Conservation (phyloP, 768 basidiomycete species). For the Mycena alexandri region DNA sequence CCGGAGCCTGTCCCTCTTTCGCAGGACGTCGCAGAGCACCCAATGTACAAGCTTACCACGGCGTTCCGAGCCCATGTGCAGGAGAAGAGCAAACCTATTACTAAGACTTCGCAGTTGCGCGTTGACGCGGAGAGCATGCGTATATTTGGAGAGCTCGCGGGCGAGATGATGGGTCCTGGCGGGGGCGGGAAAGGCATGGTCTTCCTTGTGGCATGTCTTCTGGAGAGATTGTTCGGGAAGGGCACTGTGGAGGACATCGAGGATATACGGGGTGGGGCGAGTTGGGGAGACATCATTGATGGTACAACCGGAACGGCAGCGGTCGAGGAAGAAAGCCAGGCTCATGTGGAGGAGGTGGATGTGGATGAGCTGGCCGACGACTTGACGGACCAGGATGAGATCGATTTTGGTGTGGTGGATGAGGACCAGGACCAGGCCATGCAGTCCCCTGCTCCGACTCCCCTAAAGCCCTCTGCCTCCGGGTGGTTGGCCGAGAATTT, state of each 20-base stretch:
- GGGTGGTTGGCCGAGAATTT: slow-evolving; percentile 25
- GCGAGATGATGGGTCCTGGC: slow-evolving; percentile 73
- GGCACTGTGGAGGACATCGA: slow-evolving; percentile 86
- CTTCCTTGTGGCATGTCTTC: slow-evolving; percentile 89
- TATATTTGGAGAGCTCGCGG: slow-evolving; percentile 74
- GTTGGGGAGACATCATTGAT: slow-evolving; percentile 77
- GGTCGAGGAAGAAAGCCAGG: slow-evolving; percentile 41
- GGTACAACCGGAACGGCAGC: slow-evolving; percentile 55
- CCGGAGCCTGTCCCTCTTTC: slow-evolving; percentile 75
- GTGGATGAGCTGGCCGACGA: slow-evolving; percentile 40
- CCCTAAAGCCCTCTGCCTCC: slow-evolving; percentile 23
- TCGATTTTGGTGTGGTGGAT: slow-evolving; percentile 16
- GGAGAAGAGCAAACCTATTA: slow-evolving; percentile 79
- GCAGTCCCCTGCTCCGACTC: slow-evolving; percentile 26
- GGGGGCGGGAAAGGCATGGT: slow-evolving; percentile 71
- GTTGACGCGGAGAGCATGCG: slow-evolving; percentile 77
- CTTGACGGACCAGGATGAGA: slow-evolving; percentile 28
- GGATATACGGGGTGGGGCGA: slow-evolving; percentile 67
- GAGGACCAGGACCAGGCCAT: slow-evolving; percentile 26
- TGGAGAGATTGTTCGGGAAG: slow-evolving; percentile 88
- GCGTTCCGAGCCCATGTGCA: slow-evolving; percentile 87
- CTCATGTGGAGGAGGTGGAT: slow-evolving; percentile 43
- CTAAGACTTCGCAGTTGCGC: slow-evolving; percentile 70
- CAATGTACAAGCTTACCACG: slow-evolving; percentile 87
- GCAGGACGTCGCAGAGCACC: slow-evolving; percentile 71